Percentiles rank a stretch among this genome's conserved stretches.
phyloP scores from a whole-genome alignment of 352 stramenopile species.

The Phytophthora multivora region DNA sequence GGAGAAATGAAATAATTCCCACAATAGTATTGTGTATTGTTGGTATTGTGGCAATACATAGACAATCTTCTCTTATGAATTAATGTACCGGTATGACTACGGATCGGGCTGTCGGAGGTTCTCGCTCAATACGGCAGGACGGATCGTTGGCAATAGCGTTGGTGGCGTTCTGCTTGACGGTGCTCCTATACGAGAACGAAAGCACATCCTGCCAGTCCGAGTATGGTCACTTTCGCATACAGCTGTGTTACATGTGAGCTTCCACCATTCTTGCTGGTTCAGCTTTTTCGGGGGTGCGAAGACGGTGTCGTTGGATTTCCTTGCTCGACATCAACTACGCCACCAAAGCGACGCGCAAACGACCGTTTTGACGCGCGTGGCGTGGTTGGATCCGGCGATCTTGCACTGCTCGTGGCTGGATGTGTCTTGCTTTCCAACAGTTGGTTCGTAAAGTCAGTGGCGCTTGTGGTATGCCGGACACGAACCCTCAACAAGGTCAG shows the following conservation, averaged over 20 bases:
- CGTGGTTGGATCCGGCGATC: slow-evolving; percentile 1
- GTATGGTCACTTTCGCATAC: slow-evolving; percentile 5
- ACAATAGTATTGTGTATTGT: too few species aligned
- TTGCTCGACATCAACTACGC: neutral
- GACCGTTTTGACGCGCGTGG: slow-evolving; percentile 1
- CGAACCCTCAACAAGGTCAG: slow-evolving; percentile 4
- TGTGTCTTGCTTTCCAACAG: slow-evolving; percentile 18
- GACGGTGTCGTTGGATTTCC: neutral
- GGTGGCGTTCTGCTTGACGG: too few species aligned
- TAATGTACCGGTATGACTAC: too few species aligned
- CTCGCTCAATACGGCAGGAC: too few species aligned
- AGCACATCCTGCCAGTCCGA: neutral
- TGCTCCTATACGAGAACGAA: neutral
- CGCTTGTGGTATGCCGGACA: neutral
- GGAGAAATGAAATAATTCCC: neutral
- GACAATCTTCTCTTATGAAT: too few species aligned
- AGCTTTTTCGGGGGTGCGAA: slow-evolving; percentile 1
- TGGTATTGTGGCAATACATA: too few species aligned
- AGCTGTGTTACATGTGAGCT: slow-evolving; percentile 7
- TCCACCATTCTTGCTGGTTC: slow-evolving; percentile 15
- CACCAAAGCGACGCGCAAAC: too few species aligned
- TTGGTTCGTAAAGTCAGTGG: slow-evolving; percentile 22
- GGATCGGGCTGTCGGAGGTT: too few species aligned
- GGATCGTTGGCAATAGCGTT: too few species aligned
- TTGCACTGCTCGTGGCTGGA: neutral